A percentile compares a stretch with the other conserved stretches of the same genome.
These are phyloP conservation scores for Amoebophrya sp. DNA, from an alignment of 169 alveolate genomes.

Conservation along the genomic window DNA sequence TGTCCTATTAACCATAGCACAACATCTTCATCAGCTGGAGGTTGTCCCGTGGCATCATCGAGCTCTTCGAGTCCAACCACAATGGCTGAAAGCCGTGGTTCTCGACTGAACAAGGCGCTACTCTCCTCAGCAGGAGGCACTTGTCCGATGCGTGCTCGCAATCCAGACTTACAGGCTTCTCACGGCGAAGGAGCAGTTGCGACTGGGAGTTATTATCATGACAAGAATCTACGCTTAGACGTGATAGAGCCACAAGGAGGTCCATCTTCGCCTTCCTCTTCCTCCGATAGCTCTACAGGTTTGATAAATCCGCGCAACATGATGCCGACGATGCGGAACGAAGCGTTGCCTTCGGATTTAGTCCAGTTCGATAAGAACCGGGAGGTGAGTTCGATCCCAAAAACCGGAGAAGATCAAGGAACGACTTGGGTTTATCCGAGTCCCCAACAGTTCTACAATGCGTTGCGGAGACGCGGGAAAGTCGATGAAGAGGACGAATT, in stretches of 20 bases:
- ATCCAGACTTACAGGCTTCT: too few relatives aligned
- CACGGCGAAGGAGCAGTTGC: background rate
- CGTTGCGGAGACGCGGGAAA: conserved; percentile 55
- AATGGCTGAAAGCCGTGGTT: background rate
- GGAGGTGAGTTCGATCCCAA: conserved; percentile 26
- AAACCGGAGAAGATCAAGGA: conserved; percentile 1
- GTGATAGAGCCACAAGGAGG: too few relatives aligned
- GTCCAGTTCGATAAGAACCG: background rate
- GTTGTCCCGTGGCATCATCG: background rate
- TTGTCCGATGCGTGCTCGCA: background rate
- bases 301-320: background rate
- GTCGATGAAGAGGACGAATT: background rate
- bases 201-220: too few relatives aligned
- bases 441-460: conserved; percentile 65
- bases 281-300: too few relatives aligned
- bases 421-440: conserved; percentile 63
- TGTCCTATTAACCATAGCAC: too few relatives aligned
- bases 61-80: background rate
- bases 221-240: too few relatives aligned
- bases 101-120: background rate
- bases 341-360: background rate
- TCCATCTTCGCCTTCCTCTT: too few relatives aligned
- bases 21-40: too few relatives aligned
- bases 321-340: background rate
- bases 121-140: background rate